Evolutionary conservation across 192 early-diverging fungal species (phyloP), one percentile per base, ranked within the genome.

Genomic region (Lobulomyces angularis): DNA sequence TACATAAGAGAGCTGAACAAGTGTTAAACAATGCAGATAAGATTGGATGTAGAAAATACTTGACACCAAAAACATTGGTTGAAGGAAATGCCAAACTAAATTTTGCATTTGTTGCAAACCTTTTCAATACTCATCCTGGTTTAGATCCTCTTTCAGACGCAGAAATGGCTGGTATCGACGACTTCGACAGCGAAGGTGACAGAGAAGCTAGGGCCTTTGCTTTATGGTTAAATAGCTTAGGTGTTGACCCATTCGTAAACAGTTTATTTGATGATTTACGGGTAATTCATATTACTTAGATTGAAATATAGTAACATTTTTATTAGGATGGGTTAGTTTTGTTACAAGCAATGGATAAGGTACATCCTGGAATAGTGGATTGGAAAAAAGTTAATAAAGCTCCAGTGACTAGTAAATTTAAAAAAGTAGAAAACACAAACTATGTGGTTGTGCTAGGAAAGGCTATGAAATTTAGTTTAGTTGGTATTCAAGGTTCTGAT

Each of bases 391-490:
- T 87, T 35, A 90, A 87, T 72, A 71, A 64, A 41, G 55, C 58
- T 7, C 74, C 80, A 25, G 65, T 81, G 1, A 41, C 88, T 27
- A 80, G 77, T 53, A 80, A 84, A 37, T 96, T 98, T 70, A 98
- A 98, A 66, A 80, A 89, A 58, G 83, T 98, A 12, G 95, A 98
- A 69, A 98, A 98, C 62, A 86, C 83, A 39, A 98, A 98, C 60
- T 88, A 88, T 53, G 83, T 80, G 8, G 80, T 96, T 8, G 71
- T 79, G 27, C 58, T 96, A 31, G 89, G 90, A 41, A 90, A 93
- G 63, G 46, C 57, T 22, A 61, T 84, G 30, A 70, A 73, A 38
- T 96, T 93, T 58, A 82, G 90, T 8, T 74, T 98, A 20, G 90
- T 98, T 22, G 86, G 84, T 41, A 93, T 98, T 55, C 87, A 90